A percentile compares a stretch with the other conserved stretches of the same genome.
phyloP scores from a whole-genome alignment of 2,329 filamentous ascomycete genomes.

The Penicillium rolfsii region DNA sequence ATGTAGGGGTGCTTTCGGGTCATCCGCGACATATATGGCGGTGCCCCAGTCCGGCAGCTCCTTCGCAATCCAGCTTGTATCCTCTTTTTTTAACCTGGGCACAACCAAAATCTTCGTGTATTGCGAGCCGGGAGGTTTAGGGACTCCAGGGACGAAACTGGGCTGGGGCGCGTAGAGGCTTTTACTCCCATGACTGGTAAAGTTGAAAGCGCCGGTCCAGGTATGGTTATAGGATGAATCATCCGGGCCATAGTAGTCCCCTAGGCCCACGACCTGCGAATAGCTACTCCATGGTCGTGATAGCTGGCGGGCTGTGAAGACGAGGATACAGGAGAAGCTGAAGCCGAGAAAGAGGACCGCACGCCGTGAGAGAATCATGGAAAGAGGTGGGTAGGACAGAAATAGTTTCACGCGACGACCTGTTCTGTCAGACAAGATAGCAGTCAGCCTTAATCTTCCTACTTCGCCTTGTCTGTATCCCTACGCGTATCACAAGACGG shows the following conservation, averaged over 20 bases:
- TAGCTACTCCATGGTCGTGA: constrained; percentile 41
- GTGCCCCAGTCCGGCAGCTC: constrained; percentile 54
- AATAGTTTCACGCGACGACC: constrained; percentile 18
- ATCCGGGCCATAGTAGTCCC: constrained; percentile 33
- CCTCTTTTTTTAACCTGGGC: constrained; percentile 55
- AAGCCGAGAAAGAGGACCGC: constrained; percentile 38
- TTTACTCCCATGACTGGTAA: constrained; percentile 18
- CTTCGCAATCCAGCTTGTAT: constrained; percentile 58
- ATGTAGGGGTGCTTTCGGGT: constrained; percentile 54
- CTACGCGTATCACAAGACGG: background rate
- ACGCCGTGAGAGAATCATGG: constrained; percentile 41
- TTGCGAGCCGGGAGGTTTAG: constrained; percentile 51
- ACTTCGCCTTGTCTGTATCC: background rate
- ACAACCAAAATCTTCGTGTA: constrained; percentile 61
- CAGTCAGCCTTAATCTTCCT: background rate
- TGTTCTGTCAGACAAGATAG: constrained; percentile 20
- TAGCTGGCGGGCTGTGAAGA: constrained; percentile 35
- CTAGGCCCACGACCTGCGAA: constrained; percentile 44
- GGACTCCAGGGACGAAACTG: constrained; percentile 39
- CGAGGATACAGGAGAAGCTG: constrained; percentile 36
- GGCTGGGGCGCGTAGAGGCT: constrained; percentile 35
- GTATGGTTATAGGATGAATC: constrained; percentile 19
- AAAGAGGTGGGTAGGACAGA: constrained; percentile 12
- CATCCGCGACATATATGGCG: constrained; percentile 58
- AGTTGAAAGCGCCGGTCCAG: constrained; percentile 23